These are phyloP conservation scores for Suhomyces pyralidae DNA, from an alignment of 805 yeast species.

Conservation along the genomic window DNA sequence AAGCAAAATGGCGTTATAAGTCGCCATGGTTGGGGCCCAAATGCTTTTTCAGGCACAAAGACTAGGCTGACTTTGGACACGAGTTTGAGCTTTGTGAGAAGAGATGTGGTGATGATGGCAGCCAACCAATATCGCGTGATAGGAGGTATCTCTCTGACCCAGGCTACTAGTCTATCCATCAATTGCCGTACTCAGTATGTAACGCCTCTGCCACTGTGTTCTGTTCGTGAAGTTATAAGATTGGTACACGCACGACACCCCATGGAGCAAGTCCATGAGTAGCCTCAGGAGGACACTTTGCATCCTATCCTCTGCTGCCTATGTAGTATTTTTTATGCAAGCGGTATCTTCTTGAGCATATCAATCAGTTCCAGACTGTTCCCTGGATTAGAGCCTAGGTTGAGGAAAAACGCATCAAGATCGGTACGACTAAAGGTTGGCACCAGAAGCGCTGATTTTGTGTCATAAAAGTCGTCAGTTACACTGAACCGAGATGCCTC, in stretches of 20 bases:
- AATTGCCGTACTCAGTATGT: background rate
- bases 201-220: background rate
- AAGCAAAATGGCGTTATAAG: conserved; percentile 32
- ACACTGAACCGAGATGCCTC: conserved; percentile 20
- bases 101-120: conserved; percentile 20
- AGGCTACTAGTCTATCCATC: conserved; percentile 18
- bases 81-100: conserved; percentile 17
- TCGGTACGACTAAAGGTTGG: conserved; percentile 9
- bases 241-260: background rate
- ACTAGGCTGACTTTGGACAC: conserved; percentile 18
- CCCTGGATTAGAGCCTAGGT: conserved; percentile 9
- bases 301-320: no score
- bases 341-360: conserved; percentile 5
- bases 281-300: no score
- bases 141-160: conserved; percentile 15
- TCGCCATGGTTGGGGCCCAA: conserved; percentile 37
- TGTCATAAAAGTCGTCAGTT: conserved; percentile 6
- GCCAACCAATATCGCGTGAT: conserved; percentile 28
- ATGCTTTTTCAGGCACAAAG: conserved; percentile 26
- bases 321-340: background rate
- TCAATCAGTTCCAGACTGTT: conserved; percentile 5
- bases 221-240: background rate
- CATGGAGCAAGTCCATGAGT: no score
- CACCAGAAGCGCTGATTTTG: conserved; percentile 1
- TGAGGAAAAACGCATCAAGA: conserved; percentile 24